Percentiles rank a stretch among this genome's conserved stretches.
Evolutionary conservation across 2,329 filamentous ascomycete genomes (phyloP).

Genomic region (Fusarium sp.): DNA sequence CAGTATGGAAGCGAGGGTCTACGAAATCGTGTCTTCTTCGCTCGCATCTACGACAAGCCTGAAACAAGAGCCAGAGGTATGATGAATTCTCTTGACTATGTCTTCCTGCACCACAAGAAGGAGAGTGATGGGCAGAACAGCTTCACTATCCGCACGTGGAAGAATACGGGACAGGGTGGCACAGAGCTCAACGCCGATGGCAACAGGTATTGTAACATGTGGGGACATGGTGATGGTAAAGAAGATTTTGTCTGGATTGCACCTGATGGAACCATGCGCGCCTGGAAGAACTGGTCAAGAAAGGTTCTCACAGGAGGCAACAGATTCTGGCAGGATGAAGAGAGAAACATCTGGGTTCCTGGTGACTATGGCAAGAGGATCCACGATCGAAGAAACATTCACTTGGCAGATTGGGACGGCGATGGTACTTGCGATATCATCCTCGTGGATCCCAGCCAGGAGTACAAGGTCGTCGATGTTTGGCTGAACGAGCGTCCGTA

Average conservation of each 20-base stretch:
- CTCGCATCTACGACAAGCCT: conserved; percentile 21
- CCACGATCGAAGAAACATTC: background rate
- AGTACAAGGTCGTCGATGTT: conserved; percentile 5
- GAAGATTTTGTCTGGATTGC: conserved; percentile 30
- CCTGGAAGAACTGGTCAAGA: background rate
- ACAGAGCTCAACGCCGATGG: conserved; percentile 20
- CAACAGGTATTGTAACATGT: conserved; percentile 36
- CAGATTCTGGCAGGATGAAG: background rate
- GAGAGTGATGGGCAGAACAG: background rate
- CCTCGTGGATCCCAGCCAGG: background rate
- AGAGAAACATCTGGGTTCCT: background rate
- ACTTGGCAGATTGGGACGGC: conserved; percentile 12
- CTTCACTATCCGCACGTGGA: conserved; percentile 4
- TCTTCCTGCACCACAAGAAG: conserved; percentile 18
- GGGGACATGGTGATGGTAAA: conserved; percentile 9
- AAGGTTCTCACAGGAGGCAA: background rate
- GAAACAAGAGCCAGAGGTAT: background rate
- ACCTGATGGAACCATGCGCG: background rate
- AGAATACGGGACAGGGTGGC: background rate
- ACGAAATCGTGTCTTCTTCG: conserved; percentile 21
- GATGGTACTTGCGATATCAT: conserved; percentile 15
- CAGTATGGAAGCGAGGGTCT: conserved; percentile 7
- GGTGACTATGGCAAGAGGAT: background rate
- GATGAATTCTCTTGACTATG: conserved; percentile 20
- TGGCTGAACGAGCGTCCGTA: background rate